A percentile compares a stretch with the other conserved stretches of the same genome.
Conservation (phyloP, 805 yeast genomes). For the Middelhovenomyces tepae region DNA sequence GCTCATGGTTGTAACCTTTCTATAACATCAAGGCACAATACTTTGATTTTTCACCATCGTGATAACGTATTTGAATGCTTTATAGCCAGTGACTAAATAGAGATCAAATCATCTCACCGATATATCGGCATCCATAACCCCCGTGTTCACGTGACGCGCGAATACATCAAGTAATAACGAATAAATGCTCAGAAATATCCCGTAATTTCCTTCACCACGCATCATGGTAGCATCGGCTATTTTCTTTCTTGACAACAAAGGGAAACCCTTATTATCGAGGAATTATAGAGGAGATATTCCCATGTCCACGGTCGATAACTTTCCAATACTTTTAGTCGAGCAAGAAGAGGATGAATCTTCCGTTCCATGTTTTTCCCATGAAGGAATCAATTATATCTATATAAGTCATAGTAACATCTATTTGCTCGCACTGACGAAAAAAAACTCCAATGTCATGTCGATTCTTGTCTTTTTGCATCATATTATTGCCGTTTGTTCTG, state of each 20-base stretch:
- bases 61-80: too few relatives aligned
- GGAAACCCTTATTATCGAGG: slow-evolving; percentile 57
- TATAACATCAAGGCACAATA: too few relatives aligned
- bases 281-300: slow-evolving; percentile 69
- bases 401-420: slow-evolving; percentile 43
- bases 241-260: slow-evolving; percentile 59
- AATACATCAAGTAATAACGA: too few relatives aligned
- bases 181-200: too few relatives aligned
- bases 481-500: slow-evolving; percentile 35
- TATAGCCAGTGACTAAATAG: too few relatives aligned
- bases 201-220: too few relatives aligned
- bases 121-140: too few relatives aligned
- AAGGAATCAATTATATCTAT: slow-evolving; percentile 50
- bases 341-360: slow-evolving; percentile 30
- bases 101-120: too few relatives aligned
- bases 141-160: too few relatives aligned
- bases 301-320: slow-evolving; percentile 46
- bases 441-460: slow-evolving; percentile 44
- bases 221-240: slow-evolving; percentile 54
- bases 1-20: too few relatives aligned
- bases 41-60: too few relatives aligned
- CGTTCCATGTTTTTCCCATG: slow-evolving; percentile 37
- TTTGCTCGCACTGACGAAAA: slow-evolving; percentile 25
- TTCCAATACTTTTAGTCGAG: slow-evolving; percentile 45
- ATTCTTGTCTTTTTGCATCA: slow-evolving; percentile 46